Conservation (phyloP, 192 early-diverging fungal species). For the Entomortierella lignicola region DNA sequence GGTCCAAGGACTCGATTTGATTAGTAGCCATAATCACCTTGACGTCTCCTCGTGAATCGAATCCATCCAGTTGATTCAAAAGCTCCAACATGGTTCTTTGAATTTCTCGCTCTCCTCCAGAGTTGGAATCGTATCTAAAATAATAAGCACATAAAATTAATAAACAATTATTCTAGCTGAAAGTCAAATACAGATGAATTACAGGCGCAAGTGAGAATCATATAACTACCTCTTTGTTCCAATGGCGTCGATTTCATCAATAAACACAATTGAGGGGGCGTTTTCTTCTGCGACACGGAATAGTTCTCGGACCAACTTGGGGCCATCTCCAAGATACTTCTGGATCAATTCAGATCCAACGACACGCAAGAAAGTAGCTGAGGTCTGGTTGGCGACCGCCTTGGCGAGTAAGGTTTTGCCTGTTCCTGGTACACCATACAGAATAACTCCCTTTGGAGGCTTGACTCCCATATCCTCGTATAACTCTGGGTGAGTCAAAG, state of each 20-base stretch:
- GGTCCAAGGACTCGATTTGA: conserved; percentile 96
- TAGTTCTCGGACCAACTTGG: conserved; percentile 96
- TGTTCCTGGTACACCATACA: conserved; percentile 95
- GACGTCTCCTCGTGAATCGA: conserved; percentile 94
- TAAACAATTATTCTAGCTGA: too few relatives aligned
- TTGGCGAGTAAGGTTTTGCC: conserved; percentile 97
- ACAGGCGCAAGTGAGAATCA: neutral
- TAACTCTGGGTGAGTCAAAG: conserved; percentile 95
- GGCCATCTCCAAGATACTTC: conserved; percentile 99
- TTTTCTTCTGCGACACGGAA: conserved; percentile 98
- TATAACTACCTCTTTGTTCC: conserved; percentile 86
- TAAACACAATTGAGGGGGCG: conserved; percentile 98
- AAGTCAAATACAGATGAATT: neutral
- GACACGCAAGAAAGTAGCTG: conserved; percentile 96
- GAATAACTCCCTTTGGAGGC: conserved; percentile 96
- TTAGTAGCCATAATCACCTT: conserved; percentile 99
- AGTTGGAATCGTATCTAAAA: conserved; percentile 90
- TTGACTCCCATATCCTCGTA: conserved; percentile 99
- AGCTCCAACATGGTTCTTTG: conserved; percentile 98
- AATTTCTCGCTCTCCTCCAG: conserved; percentile 96
- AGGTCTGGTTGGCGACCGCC: conserved; percentile 98
- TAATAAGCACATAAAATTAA: neutral
- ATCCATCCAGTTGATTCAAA: conserved; percentile 97
- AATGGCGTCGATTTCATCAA: conserved; percentile 99
- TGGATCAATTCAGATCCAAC: conserved; percentile 98